Percentiles rank a stretch among this genome's conserved stretches.
Evolutionary conservation across 495 filamentous ascomycete genomes (phyloP).

Genomic region (Bryoglossum gracile): DNA sequence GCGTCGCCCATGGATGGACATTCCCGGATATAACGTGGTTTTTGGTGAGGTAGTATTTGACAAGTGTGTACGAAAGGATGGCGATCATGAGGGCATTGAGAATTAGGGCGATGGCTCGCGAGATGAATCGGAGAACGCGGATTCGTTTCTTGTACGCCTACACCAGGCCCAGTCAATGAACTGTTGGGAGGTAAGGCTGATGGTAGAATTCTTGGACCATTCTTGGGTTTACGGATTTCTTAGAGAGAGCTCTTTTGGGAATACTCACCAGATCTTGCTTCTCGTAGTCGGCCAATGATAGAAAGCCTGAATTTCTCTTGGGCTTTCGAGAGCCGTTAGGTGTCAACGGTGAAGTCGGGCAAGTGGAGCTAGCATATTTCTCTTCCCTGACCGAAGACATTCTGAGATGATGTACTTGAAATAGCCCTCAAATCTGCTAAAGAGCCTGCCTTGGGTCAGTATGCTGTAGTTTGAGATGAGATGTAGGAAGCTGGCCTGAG

Average conservation of each 20-base stretch:
- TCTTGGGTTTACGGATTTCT: too few relatives aligned
- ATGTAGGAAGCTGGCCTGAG: too few relatives aligned
- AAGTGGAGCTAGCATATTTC: background rate
- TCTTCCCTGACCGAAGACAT: slow-evolving; percentile 5
- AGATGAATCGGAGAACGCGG: slow-evolving; percentile 16
- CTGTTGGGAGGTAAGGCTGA: background rate
- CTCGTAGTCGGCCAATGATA: background rate
- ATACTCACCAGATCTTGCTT: slow-evolving; percentile 12
- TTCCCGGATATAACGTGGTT: slow-evolving; percentile 2
- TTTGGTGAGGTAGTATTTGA: slow-evolving; percentile 15
- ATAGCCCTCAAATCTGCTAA: background rate
- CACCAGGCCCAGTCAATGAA: background rate
- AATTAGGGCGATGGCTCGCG: slow-evolving; percentile 7
- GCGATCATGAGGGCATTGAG: slow-evolving; percentile 12
- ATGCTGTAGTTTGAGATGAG: too few relatives aligned
- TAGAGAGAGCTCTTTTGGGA: background rate
- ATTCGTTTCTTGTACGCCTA: slow-evolving; percentile 16
- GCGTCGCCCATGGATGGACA: slow-evolving; percentile 3
- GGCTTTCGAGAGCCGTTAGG: background rate
- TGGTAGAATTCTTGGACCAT: too few relatives aligned
- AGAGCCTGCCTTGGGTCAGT: too few relatives aligned
- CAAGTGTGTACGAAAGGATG: slow-evolving; percentile 8
- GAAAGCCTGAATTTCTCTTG: background rate
- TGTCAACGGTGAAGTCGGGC: background rate
- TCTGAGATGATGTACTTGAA: background rate